phyloP scores from a whole-genome alignment of 1,284 basidiomycete genomes.

The Trichosporon asahii region DNA sequence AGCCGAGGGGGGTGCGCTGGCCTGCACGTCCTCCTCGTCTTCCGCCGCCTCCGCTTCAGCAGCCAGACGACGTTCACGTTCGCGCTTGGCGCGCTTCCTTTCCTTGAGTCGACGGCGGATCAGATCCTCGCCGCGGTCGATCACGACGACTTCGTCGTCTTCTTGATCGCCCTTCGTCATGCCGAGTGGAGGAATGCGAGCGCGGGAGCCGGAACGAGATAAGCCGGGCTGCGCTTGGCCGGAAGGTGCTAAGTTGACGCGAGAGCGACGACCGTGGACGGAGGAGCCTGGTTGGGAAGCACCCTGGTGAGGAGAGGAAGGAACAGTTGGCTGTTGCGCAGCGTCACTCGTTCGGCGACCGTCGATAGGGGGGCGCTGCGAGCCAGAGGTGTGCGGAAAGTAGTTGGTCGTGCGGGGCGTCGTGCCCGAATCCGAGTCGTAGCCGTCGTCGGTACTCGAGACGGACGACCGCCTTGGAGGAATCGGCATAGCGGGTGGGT shows the following conservation, averaged over 20 bases:
- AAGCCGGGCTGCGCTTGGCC: neutral
- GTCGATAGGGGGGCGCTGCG: neutral
- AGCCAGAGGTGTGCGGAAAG: neutral
- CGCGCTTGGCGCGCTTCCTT: slow-evolving; percentile 49
- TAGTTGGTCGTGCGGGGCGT: slow-evolving; percentile 8
- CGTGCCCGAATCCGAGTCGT: slow-evolving; percentile 4
- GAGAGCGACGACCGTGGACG: neutral
- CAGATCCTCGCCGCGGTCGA: slow-evolving; percentile 58
- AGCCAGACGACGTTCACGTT: slow-evolving; percentile 31
- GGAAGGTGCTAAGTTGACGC: neutral
- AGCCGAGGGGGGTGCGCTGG: neutral
- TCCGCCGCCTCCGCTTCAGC: slow-evolving; percentile 28
- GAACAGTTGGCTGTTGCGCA: neutral
- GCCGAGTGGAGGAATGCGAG: slow-evolving; percentile 10
- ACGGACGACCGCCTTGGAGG: slow-evolving; percentile 4
- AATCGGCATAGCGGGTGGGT: slow-evolving; percentile 10
- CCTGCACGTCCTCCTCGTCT: slow-evolving; percentile 20
- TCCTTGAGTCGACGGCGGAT: slow-evolving; percentile 57
- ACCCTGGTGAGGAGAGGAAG: neutral
- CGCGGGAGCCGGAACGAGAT: slow-evolving; percentile 21
- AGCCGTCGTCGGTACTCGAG: neutral
- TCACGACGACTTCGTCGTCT: slow-evolving; percentile 55
- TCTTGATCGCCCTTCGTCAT: slow-evolving; percentile 25
- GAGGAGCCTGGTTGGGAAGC: neutral
- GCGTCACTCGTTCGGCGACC: neutral